phyloP scores from a whole-genome alignment of 1,139 yeast genomes.

The Nakaseomyces sp. region DNA sequence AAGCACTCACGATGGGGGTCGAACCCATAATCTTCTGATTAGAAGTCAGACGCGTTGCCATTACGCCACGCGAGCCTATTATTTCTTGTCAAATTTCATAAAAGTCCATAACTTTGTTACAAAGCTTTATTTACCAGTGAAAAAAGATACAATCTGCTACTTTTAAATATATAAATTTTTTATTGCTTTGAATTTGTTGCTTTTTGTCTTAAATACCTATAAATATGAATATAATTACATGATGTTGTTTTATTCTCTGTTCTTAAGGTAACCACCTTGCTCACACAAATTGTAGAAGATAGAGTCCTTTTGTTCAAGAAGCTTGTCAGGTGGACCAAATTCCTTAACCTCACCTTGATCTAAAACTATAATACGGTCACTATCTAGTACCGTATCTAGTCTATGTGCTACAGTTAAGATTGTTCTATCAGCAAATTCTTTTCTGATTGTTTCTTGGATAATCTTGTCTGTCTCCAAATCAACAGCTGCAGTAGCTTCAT shows the following conservation, averaged over 20 bases:
- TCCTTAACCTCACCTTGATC: constrained; percentile 62
- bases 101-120: too few species aligned
- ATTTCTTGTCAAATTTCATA: constrained; percentile 2
- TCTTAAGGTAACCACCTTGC: constrained; percentile 37
- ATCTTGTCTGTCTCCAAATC: constrained; percentile 71
- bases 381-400: constrained; percentile 71
- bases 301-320: constrained; percentile 39
- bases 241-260: background rate
- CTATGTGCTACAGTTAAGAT: constrained; percentile 78
- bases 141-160: too few species aligned
- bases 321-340: constrained; percentile 52
- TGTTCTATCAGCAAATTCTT: constrained; percentile 54
- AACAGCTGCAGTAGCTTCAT: constrained; percentile 83
- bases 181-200: too few species aligned
- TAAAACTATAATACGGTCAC: constrained; percentile 61
- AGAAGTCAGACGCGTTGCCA: constrained; percentile 57
- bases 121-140: too few species aligned
- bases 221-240: too few species aligned
- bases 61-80: constrained; percentile 46
- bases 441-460: constrained; percentile 64
- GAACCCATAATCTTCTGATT: constrained; percentile 53
- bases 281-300: constrained; percentile 44
- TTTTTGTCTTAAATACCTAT: too few species aligned
- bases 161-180: too few species aligned
- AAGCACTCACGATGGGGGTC: constrained; percentile 50